These are phyloP conservation scores for Sugiyamaella boreocaroliniensis DNA, from an alignment of 805 yeast genomes.

Conservation along the genomic window DNA sequence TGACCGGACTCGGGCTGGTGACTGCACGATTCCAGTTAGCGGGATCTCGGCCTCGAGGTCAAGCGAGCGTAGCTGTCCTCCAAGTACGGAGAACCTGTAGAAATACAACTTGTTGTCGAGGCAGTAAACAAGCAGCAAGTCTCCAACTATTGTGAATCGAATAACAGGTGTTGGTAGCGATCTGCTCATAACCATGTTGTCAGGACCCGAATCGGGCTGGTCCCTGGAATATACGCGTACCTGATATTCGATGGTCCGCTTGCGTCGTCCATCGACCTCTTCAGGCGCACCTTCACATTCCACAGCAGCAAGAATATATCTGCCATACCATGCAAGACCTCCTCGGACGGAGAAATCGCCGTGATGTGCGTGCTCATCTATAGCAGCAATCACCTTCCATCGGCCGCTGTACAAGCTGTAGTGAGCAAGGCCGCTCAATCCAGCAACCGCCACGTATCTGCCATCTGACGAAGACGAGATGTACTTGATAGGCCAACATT, in stretches of 20 bases:
- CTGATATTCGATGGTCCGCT: slow-evolving; percentile 15
- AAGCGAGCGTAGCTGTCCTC: slow-evolving; percentile 19
- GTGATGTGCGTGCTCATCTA: slow-evolving; percentile 29
- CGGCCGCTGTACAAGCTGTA: slow-evolving; percentile 36
- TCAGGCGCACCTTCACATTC: slow-evolving; percentile 21
- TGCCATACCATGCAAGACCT: slow-evolving; percentile 34
- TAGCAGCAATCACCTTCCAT: slow-evolving; percentile 40
- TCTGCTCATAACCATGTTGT: slow-evolving; percentile 27
- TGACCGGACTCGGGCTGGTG: slow-evolving; percentile 35
- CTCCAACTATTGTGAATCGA: slow-evolving; percentile 25
- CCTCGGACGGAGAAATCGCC: slow-evolving; percentile 32
- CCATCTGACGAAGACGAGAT: slow-evolving; percentile 44
- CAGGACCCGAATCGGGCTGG: slow-evolving; percentile 25
- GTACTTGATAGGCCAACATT: slow-evolving; percentile 39
- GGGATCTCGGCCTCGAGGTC: slow-evolving; percentile 30
- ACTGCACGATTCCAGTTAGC: slow-evolving; percentile 31
- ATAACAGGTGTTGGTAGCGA: slow-evolving; percentile 29
- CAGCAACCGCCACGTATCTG: slow-evolving; percentile 44
- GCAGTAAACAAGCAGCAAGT: slow-evolving; percentile 32
- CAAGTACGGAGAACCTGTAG: slow-evolving; percentile 18
- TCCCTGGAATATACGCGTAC: slow-evolving; percentile 35
- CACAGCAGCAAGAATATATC: slow-evolving; percentile 31
- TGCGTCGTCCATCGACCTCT: not conserved
- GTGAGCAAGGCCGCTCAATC: slow-evolving; percentile 40
- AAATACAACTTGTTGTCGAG: slow-evolving; percentile 28